phyloP scores from a whole-genome alignment of 192 early-diverging fungal species.

The Coemansia sp. region DNA sequence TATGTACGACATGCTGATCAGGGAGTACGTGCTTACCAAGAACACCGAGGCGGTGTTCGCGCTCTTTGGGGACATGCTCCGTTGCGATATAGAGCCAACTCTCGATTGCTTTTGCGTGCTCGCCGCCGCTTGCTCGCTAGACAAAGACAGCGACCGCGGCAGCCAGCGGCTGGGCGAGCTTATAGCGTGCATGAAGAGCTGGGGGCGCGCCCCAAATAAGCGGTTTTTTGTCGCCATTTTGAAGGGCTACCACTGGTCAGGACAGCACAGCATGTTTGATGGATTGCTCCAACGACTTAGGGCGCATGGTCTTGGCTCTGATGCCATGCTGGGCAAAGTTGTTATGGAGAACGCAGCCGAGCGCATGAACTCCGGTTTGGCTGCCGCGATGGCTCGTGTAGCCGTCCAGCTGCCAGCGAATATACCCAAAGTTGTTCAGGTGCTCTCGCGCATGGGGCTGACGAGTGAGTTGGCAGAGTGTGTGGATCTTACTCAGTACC shows the following conservation, averaged over 20 bases:
- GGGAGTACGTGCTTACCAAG: constrained; percentile 23
- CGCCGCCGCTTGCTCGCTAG: constrained; percentile 18
- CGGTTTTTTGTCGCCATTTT: constrained; percentile 29
- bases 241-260: constrained; percentile 30
- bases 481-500: constrained; percentile 6
- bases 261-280: constrained; percentile 43
- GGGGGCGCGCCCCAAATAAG: constrained; percentile 15
- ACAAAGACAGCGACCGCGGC: constrained; percentile 7
- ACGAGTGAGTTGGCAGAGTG: not conserved
- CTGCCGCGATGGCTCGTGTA: constrained; percentile 8
- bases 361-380: constrained; percentile 5
- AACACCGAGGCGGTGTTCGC: constrained; percentile 27
- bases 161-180: constrained; percentile 15
- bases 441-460: constrained; percentile 14
- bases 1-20: constrained; percentile 25
- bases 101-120: constrained; percentile 8
- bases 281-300: constrained; percentile 20
- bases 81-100: not conserved
- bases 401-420: not conserved
- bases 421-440: constrained; percentile 10
- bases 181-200: constrained; percentile 29
- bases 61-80: constrained; percentile 25
- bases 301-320: constrained; percentile 2
- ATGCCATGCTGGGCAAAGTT: constrained; percentile 9
- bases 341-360: constrained; percentile 26